A percentile compares a stretch with the other conserved stretches of the same genome.
phyloP scores from a whole-genome alignment of 805 yeast genomes.

The Hanseniaspora vineae region DNA sequence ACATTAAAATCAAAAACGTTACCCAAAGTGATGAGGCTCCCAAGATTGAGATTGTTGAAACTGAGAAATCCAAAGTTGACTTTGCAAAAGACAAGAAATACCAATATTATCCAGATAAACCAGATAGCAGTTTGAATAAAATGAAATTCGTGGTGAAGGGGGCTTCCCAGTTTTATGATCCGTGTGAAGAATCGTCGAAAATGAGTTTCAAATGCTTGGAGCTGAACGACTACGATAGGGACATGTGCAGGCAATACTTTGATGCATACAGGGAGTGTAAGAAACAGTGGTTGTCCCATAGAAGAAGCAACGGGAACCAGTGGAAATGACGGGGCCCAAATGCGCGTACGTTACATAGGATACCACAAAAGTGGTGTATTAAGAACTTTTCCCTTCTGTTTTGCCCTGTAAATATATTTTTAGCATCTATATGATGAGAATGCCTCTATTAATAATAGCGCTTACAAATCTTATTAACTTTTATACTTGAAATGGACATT shows the following conservation, averaged over 20 bases:
- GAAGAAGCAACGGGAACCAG: constrained; percentile 23
- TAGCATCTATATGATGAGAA: too few species aligned
- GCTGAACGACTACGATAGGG: constrained; percentile 58
- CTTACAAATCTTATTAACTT: too few species aligned
- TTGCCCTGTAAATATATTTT: too few species aligned
- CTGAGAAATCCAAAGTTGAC: constrained; percentile 12
- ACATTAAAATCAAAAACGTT: too few species aligned
- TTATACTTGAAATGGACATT: too few species aligned
- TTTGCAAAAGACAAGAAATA: constrained; percentile 15
- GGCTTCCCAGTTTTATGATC: constrained; percentile 79
- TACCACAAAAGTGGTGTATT: not conserved
- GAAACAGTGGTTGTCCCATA: constrained; percentile 48
- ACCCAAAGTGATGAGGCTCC: not conserved
- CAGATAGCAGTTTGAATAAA: constrained; percentile 58
- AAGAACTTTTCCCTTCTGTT: too few species aligned
- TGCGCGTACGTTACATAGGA: not conserved
- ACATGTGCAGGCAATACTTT: constrained; percentile 65
- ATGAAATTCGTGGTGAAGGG: constrained; percentile 59
- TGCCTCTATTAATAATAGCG: too few species aligned
- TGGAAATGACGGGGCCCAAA: constrained; percentile 12
- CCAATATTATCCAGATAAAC: constrained; percentile 63
- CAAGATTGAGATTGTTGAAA: not conserved
- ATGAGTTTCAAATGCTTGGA: constrained; percentile 82
- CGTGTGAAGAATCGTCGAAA: constrained; percentile 79
- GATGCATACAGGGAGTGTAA: constrained; percentile 90